phyloP scores from a whole-genome alignment of 164 flowering plant genomes.

The Warburgia ugandensis region DNA sequence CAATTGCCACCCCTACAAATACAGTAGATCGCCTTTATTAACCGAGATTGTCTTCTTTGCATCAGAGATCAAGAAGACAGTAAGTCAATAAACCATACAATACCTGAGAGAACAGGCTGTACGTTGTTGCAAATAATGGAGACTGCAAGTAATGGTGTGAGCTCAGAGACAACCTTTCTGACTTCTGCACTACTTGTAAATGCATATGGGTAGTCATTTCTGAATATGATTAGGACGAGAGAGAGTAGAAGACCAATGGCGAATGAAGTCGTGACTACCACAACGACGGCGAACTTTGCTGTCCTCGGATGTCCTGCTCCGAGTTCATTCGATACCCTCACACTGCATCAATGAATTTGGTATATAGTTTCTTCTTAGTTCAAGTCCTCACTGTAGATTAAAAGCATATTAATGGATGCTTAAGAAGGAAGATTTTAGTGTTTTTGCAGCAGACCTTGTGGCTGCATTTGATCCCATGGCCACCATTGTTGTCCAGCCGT shows the following conservation, averaged over 20 bases:
- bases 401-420: too few species aligned
- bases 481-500: slow-evolving; percentile 75
- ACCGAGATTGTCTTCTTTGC: neutral
- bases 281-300: slow-evolving; percentile 16
- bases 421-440: neutral
- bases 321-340: slow-evolving; percentile 16
- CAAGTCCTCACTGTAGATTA: too few species aligned
- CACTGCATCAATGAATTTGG: slow-evolving; percentile 9
- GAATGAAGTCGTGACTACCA: slow-evolving; percentile 13
- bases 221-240: slow-evolving; percentile 2
- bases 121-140: slow-evolving; percentile 13
- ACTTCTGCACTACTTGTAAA: slow-evolving; percentile 13
- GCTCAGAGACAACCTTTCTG: slow-evolving; percentile 9
- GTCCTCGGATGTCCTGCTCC: slow-evolving; percentile 19
- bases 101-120: slow-evolving; percentile 20
- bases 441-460: slow-evolving; percentile 36
- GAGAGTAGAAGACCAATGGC: slow-evolving; percentile 5
- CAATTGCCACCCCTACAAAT: slow-evolving; percentile 58
- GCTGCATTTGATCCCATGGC: slow-evolving; percentile 76
- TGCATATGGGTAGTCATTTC: slow-evolving; percentile 7
- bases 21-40: neutral
- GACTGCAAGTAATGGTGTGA: slow-evolving; percentile 16
- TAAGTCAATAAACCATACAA: neutral
- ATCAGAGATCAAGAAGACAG: neutral
- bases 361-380: too few species aligned